Percentiles rank a stretch among this genome's conserved stretches.
These are phyloP conservation scores for Pleurotus eryngii DNA, from an alignment of 768 basidiomycete genomes.

Conservation along the genomic window DNA sequence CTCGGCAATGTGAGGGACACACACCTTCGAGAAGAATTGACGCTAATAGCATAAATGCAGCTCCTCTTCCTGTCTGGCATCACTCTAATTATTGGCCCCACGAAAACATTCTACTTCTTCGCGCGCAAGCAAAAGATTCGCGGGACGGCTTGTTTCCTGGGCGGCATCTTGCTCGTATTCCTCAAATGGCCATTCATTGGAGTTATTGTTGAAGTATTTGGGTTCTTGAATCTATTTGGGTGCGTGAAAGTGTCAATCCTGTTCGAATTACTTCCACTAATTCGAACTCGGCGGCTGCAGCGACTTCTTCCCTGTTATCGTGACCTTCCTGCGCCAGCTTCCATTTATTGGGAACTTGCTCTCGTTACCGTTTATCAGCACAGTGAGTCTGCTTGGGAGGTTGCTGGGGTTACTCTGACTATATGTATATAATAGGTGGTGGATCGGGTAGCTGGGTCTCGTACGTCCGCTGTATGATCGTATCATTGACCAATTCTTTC, in stretches of 20 bases:
- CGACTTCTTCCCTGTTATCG: constrained; percentile 98
- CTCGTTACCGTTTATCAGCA: constrained; percentile 82
- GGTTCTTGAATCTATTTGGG: constrained; percentile 98
- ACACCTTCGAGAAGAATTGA: neutral
- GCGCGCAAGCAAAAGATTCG: constrained; percentile 92
- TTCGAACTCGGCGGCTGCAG: constrained; percentile 38
- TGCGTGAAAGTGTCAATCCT: constrained; percentile 31
- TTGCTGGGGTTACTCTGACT: neutral
- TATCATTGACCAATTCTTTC: constrained; percentile 16
- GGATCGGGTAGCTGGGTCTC: constrained; percentile 77
- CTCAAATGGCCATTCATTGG: constrained; percentile 94
- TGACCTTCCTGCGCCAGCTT: constrained; percentile 94
- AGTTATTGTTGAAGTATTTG: constrained; percentile 91
- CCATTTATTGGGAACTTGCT: constrained; percentile 88
- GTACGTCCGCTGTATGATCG: constrained; percentile 64
- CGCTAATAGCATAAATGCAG: constrained; percentile 37
- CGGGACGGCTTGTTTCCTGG: constrained; percentile 84
- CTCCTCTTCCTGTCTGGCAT: constrained; percentile 92
- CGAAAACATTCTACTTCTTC: constrained; percentile 98
- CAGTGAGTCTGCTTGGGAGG: constrained; percentile 46
- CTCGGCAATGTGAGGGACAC: constrained; percentile 78
- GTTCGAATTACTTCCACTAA: neutral
- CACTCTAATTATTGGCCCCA: constrained; percentile 94
- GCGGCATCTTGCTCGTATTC: constrained; percentile 91
- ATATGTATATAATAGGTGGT: constrained; percentile 46